Conservation (phyloP, 1,284 basidiomycete genomes). For the Macrocybe sp. region DNA sequence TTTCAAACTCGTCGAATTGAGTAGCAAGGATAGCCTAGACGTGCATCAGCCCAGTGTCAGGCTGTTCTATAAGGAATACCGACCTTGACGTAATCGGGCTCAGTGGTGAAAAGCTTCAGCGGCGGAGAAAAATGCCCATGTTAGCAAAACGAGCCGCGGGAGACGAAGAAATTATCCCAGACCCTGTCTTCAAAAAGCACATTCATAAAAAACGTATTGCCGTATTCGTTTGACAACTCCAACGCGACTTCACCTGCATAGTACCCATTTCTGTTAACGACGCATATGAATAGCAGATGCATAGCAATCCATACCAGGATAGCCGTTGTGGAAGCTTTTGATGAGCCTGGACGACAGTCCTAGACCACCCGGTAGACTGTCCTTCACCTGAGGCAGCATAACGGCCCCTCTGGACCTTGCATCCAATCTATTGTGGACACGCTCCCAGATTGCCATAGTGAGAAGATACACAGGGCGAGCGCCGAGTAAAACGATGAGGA, state of each 20-base stretch:
- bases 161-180: constrained; percentile 1
- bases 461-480: constrained; percentile 14
- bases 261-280: background rate
- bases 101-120: constrained; percentile 29
- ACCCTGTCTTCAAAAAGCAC: constrained; percentile 29
- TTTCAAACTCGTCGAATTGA: constrained; percentile 36
- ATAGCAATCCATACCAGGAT: constrained; percentile 20
- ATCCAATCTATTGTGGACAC: constrained; percentile 17
- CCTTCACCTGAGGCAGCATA: constrained; percentile 20
- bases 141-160: background rate
- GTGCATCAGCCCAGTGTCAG: constrained; percentile 31
- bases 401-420: constrained; percentile 29
- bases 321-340: constrained; percentile 24
- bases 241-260: constrained; percentile 22
- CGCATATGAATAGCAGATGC: background rate
- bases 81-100: constrained; percentile 39
- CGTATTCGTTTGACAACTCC: constrained; percentile 16
- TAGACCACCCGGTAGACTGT: constrained; percentile 26
- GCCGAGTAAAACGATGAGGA: background rate
- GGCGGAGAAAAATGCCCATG: background rate
- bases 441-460: constrained; percentile 16
- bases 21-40: constrained; percentile 31
- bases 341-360: constrained; percentile 22
- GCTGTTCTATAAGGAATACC: background rate
- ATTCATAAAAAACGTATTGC: constrained; percentile 25